A percentile compares a stretch with the other conserved stretches of the same genome.
Evolutionary conservation across 176 grass and related monocot species (phyloP).

Genomic region (Tillandsia leiboldiana): DNA sequence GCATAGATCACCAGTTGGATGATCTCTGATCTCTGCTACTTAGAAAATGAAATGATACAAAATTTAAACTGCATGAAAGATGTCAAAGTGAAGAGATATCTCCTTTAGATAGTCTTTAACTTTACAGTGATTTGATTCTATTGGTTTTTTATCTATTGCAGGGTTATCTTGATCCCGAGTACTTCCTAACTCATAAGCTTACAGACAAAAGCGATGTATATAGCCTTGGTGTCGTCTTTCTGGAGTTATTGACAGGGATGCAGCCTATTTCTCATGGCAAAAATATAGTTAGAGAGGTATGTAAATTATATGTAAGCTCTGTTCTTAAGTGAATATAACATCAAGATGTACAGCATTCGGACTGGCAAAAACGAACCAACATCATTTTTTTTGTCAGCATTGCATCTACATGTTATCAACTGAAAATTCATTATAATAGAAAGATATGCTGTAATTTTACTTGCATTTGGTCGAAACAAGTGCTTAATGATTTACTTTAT

Average conservation of each 20-base stretch:
- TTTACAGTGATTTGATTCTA: not conserved
- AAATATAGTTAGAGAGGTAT: slow-evolving; percentile 70
- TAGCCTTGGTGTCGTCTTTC: slow-evolving; percentile 65
- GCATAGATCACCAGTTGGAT: too few relatives aligned
- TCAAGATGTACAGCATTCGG: not conserved
- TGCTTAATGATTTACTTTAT: too few relatives aligned
- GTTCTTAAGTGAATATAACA: not conserved
- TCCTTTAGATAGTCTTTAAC: not conserved
- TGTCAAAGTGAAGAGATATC: too few relatives aligned
- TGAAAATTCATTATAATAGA: too few relatives aligned
- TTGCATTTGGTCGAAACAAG: too few relatives aligned
- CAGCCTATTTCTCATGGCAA: slow-evolving; percentile 76
- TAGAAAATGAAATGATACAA: too few relatives aligned
- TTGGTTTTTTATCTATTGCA: slow-evolving; percentile 18
- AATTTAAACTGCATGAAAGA: too few relatives aligned
- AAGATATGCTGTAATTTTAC: too few relatives aligned
- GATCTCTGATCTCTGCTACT: too few relatives aligned
- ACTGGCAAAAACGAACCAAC: too few relatives aligned
- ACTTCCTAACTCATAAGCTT: slow-evolving; percentile 67
- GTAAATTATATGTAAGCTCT: not conserved
- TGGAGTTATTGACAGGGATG: slow-evolving; percentile 71
- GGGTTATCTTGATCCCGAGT: slow-evolving; percentile 85
- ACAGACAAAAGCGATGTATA: slow-evolving; percentile 74
- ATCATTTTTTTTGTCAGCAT: too few relatives aligned
- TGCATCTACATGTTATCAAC: too few relatives aligned